Conservation (phyloP, 768 basidiomycete genomes). For the Antrodiella citrinella region DNA sequence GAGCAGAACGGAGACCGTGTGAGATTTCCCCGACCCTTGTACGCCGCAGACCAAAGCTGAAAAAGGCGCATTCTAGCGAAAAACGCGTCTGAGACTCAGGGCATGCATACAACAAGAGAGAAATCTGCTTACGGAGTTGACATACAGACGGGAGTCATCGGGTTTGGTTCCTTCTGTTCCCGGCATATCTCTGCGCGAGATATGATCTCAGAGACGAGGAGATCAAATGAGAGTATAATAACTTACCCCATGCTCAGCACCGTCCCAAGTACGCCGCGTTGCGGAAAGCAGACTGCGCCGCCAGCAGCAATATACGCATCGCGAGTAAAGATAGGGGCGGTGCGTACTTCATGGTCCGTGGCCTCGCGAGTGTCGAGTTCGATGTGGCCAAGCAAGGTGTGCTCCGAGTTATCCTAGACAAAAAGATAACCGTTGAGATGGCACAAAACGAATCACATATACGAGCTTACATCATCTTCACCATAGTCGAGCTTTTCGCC, state of each 20-base stretch:
- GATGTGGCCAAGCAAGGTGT: neutral
- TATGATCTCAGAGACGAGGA: neutral
- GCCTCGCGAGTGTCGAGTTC: constrained; percentile 1
- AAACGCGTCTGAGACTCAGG: neutral
- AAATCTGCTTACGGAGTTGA: constrained; percentile 50
- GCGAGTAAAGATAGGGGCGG: constrained; percentile 23
- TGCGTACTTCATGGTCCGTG: constrained; percentile 18
- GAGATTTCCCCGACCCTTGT: constrained; percentile 71
- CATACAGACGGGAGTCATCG: constrained; percentile 46
- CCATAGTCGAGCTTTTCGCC: too few relatives aligned
- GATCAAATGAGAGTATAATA: constrained; percentile 9
- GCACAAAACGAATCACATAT: too few relatives aligned
- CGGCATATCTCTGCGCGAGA: neutral
- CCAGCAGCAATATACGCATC: constrained; percentile 16
- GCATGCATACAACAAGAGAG: neutral
- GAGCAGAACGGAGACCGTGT: constrained; percentile 58
- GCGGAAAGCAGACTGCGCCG: constrained; percentile 26
- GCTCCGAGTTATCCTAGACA: too few relatives aligned
- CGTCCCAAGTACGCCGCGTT: constrained; percentile 59
- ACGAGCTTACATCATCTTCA: too few relatives aligned
- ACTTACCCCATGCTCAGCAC: constrained; percentile 37
- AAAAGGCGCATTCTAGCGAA: constrained; percentile 56
- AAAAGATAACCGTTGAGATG: too few relatives aligned
- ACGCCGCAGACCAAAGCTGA: constrained; percentile 70
- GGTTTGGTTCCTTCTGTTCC: constrained; percentile 14